Evolutionary conservation across 768 basidiomycete species (phyloP).

Genomic region (Jaapia argillacea): DNA sequence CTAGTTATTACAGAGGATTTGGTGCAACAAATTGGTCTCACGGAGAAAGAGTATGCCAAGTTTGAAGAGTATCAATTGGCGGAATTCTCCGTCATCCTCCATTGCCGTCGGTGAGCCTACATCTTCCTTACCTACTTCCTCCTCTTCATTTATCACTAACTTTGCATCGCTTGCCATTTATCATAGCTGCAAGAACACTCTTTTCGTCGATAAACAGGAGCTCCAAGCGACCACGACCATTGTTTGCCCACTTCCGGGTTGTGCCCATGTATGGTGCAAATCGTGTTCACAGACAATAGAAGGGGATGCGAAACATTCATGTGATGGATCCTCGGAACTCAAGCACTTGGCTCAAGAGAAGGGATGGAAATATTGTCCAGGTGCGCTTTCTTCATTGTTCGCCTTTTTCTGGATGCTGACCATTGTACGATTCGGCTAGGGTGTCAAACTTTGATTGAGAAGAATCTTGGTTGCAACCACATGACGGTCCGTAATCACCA

Average conservation of each 20-base stretch:
- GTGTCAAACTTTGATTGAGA: conserved; percentile 26
- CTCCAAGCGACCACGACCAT: conserved; percentile 29
- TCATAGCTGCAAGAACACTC: conserved; percentile 36
- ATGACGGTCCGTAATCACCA: conserved; percentile 19
- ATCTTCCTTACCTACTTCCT: not conserved
- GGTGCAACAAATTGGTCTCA: conserved; percentile 36
- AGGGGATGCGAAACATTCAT: conserved; percentile 35
- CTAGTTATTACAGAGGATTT: conserved; percentile 8
- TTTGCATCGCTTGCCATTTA: not conserved
- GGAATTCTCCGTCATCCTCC: conserved; percentile 29
- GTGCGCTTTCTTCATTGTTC: conserved; percentile 17
- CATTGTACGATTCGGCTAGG: conserved; percentile 20
- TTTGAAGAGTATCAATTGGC: conserved; percentile 39
- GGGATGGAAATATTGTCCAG: conserved; percentile 63
- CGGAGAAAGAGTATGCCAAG: conserved; percentile 27
- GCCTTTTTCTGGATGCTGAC: conserved; percentile 25
- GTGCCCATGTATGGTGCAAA: conserved; percentile 52
- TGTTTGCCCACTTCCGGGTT: conserved; percentile 37
- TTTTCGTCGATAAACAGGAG: conserved; percentile 42
- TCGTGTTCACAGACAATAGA: conserved; percentile 34
- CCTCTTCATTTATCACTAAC: no score
- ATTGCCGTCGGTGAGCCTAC: conserved; percentile 39
- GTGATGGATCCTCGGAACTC: conserved; percentile 49
- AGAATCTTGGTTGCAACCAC: conserved; percentile 24
- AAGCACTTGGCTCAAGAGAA: conserved; percentile 36